phyloP scores from a whole-genome alignment of 768 basidiomycete species.

The Tricholoma furcatifolium region DNA sequence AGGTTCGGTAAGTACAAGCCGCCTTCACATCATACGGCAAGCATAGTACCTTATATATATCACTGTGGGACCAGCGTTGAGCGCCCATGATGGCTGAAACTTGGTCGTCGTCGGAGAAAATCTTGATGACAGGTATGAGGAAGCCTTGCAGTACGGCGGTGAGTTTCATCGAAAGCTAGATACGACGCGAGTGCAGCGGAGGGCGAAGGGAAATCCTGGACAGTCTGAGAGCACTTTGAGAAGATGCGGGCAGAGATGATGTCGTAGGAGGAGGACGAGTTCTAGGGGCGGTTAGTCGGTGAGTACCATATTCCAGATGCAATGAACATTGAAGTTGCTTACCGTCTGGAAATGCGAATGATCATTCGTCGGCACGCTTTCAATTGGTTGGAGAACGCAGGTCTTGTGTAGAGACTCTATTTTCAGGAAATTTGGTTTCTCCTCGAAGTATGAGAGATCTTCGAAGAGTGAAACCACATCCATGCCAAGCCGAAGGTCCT shows the following conservation, averaged over 20 bases:
- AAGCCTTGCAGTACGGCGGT: constrained; percentile 86
- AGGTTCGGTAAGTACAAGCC: too few relatives aligned
- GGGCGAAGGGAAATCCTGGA: constrained; percentile 80
- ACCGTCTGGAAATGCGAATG: constrained; percentile 84
- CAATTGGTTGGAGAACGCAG: constrained; percentile 92
- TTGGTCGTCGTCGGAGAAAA: constrained; percentile 54
- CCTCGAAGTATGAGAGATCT: constrained; percentile 82
- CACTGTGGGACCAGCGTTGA: too few relatives aligned
- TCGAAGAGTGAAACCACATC: constrained; percentile 91
- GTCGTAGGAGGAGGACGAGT: constrained; percentile 80
- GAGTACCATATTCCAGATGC: neutral
- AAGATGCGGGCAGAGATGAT: constrained; percentile 88
- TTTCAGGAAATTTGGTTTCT: constrained; percentile 79
- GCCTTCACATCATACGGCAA: too few relatives aligned
- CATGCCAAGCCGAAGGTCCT: constrained; percentile 70
- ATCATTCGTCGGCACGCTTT: constrained; percentile 94
- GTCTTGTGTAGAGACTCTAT: constrained; percentile 86
- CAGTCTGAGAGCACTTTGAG: constrained; percentile 83
- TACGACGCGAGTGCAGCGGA: constrained; percentile 91
- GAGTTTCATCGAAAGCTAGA: constrained; percentile 86
- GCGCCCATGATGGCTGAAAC: too few relatives aligned
- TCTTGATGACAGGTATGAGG: constrained; percentile 66
- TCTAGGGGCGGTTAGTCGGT: constrained; percentile 62
- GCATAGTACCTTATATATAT: too few relatives aligned
- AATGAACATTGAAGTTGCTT: constrained; percentile 17